Evolutionary conservation across 495 filamentous ascomycete genomes (phyloP), one percentile per base, ranked within the genome.

Genomic region (Penicillium mononematosum): DNA sequence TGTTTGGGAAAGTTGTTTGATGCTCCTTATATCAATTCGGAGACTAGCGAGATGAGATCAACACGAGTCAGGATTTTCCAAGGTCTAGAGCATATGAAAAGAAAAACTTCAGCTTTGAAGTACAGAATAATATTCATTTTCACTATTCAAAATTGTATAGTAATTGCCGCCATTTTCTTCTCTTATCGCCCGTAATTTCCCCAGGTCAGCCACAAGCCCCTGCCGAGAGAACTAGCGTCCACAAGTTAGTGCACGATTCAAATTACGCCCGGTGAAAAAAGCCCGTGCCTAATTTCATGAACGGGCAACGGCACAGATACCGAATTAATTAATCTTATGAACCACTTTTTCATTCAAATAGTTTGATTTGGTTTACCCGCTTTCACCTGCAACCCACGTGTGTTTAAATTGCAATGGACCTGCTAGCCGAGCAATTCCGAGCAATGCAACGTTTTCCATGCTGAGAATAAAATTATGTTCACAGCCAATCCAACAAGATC

Each of bases 11-110:
- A 34, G 44, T 39, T 55, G 17, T 45, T 55, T 45, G 53, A 7
- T 55, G 53, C 19, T 55, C 53, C 16, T 55, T 12, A 55, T 34
- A 34, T 55, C 47, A 55, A 20, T 29, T 22, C 29, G 16, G 17
- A 19, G 12, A 55, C 43, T 45, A 45, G 51, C 51, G 41, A 46
- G 53, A 55, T 47, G 32, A 55, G 53, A 47, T 55, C 53, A 55
- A 45, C 42, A 9, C 3, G 32, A 27, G 24, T 45, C 16, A 14
- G 2, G 36, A 39, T 20, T 14, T 6, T 38, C 27, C 22, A 34
- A 14, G 39, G n/a, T 41, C 8, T 42, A 42, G 34, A 27, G 19
- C 10, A 7, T 16, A 45, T 7, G 27, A 3, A n/a, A 17, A 9
- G n/a, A 17, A 39, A n/a, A n/a, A 24, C 7, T 11, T 46, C 45